Base-by-base conservation (phyloP, 352 stramenopile species). In the Phytopythium chamaehyphon region DNA sequence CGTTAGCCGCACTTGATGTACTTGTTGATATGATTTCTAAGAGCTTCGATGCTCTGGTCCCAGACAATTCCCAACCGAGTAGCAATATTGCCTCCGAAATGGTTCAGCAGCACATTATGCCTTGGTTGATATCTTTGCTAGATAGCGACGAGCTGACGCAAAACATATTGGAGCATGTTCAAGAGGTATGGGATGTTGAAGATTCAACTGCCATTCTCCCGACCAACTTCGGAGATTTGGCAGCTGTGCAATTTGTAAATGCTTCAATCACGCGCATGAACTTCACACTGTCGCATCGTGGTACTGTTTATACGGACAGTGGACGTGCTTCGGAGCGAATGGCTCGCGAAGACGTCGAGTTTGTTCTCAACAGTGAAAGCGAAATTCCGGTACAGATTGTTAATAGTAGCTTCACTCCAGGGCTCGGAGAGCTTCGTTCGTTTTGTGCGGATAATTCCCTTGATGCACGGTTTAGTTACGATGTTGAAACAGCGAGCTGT, bases 201-300 rank as follows among this genome's bases (percentile, higher is more conserved):
- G 47, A 61, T n/a, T 63, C 8, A 16, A 28, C n/a, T 19, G 9
- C n/a, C 2, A 16, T 43, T 23, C 5, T 15, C 31, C 6, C 28
- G n/a, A 45, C 40, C 3, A 54, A 18, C 14, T 60, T 73, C 33
- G 12, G 52, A n/a, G 54, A 78, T 35, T 49, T 84, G 14, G 62
- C 65, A 15, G 51, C 63, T 10, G 46, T 62, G 18, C 77, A 88
- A 47, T 88, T 88, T 23, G 52, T 71, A 10, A 82, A 73, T 36
- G 65, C 45, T 2, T 72, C 59, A 10, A 54, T 71, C 40, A 78
- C 63, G 4, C 51, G 19, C 47, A 53, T 53, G 47, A 53, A 53
- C 35, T 53, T 53, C 33, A 44, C 47, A 7, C 35, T 53, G 21
- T 11, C 18, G 6, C 22, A 36, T 19, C 3, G 14, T 7, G 21